phyloP scores from a whole-genome alignment of 23 red algal genomes.

The Porphyridium purpureum region DNA sequence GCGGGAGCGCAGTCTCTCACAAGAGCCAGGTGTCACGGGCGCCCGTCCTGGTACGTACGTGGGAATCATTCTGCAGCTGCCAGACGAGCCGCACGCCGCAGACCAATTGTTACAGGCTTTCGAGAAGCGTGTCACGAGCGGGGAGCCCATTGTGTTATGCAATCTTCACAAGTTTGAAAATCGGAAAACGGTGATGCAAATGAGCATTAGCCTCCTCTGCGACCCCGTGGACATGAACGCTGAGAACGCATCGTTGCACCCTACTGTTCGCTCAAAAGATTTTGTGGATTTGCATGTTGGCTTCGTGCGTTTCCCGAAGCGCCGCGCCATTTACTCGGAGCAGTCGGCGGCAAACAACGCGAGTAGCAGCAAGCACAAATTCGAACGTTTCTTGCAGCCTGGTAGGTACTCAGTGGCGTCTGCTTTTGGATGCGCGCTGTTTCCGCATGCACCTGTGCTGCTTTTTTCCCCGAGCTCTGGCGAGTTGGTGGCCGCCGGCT shows the following conservation, averaged over 20 bases:
- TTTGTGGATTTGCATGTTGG: not conserved
- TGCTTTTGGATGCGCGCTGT: slow-evolving; percentile 60
- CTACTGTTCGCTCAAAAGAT: too few species aligned
- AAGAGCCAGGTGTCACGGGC: not conserved
- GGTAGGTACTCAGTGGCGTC: slow-evolving; percentile 51
- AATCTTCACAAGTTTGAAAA: not conserved
- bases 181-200: not conserved
- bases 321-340: slow-evolving; percentile 48
- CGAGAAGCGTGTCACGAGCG: not conserved
- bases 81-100: not conserved
- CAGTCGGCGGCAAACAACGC: slow-evolving; percentile 37
- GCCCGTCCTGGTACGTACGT: slow-evolving; percentile 2
- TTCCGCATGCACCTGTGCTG: slow-evolving; percentile 71
- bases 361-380: slow-evolving; percentile 33
- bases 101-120: too few species aligned
- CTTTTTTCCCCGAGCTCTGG: slow-evolving; percentile 12
- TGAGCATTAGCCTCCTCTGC: too few species aligned
- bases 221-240: too few species aligned
- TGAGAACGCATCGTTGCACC: too few species aligned
- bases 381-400: slow-evolving; percentile 51
- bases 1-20: not conserved
- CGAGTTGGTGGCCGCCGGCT: slow-evolving; percentile 45
- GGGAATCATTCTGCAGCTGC: slow-evolving; percentile 4
- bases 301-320: slow-evolving; percentile 53
- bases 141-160: not conserved